Evolutionary conservation across 1,284 basidiomycete genomes (phyloP).

Genomic region (Puccinia horiana): DNA sequence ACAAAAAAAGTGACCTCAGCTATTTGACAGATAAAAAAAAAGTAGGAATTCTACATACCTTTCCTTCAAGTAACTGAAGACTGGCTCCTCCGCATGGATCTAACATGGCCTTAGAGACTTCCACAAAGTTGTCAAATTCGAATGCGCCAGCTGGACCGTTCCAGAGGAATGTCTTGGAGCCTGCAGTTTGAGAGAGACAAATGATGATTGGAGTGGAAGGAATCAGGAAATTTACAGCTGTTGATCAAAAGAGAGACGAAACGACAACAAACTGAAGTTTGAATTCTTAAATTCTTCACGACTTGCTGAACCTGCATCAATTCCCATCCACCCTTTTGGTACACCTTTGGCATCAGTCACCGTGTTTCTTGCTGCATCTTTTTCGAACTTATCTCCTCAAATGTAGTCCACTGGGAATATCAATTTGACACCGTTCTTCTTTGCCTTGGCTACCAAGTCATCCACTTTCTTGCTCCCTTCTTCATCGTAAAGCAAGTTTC

Average conservation of each 20-base stretch:
- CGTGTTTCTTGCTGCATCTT: conserved; percentile 77
- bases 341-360: conserved; percentile 85
- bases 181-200: too few relatives aligned
- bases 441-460: conserved; percentile 84
- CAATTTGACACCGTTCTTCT: conserved; percentile 87
- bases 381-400: conserved; percentile 91
- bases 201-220: too few relatives aligned
- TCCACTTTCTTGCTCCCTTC: conserved; percentile 85
- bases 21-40: background rate
- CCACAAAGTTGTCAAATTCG: conserved; percentile 88
- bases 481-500: conserved; percentile 89
- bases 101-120: conserved; percentile 80
- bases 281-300: conserved; percentile 49
- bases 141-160: conserved; percentile 98
- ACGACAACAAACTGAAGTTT: conserved; percentile 39
- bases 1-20: background rate
- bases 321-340: conserved; percentile 90
- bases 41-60: conserved; percentile 64
- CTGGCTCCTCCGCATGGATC: conserved; percentile 93
- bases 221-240: conserved; percentile 68
- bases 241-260: conserved; percentile 56
- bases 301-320: conserved; percentile 62
- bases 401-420: conserved; percentile 95
- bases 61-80: conserved; percentile 93
- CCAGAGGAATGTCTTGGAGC: conserved; percentile 93